A percentile compares a stretch with the other conserved stretches of the same genome.
These are phyloP conservation scores for Astragalus glycyphyllos DNA, from an alignment of 306 rosid species.

Conservation along the genomic window DNA sequence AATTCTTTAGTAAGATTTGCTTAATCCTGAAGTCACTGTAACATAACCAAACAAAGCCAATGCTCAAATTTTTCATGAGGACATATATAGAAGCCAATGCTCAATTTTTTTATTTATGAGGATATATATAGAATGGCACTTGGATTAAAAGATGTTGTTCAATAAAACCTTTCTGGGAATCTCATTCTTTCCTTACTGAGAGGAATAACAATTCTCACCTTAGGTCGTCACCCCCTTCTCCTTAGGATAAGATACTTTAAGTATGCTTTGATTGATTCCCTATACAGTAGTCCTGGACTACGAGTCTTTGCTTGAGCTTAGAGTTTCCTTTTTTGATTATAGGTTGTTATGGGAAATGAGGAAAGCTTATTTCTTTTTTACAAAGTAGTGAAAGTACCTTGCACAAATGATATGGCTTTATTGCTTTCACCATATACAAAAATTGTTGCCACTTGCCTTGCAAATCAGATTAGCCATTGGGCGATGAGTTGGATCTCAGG, in stretches of 20 bases:
- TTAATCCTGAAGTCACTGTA: conserved; percentile 34
- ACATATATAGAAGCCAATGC: neutral
- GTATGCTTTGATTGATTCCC: neutral
- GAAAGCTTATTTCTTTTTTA: no score
- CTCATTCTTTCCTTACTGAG: conserved; percentile 27
- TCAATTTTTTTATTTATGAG: conserved; percentile 31
- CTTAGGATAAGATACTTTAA: neutral
- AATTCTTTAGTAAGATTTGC: conserved; percentile 41
- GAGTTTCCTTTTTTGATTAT: conserved; percentile 17
- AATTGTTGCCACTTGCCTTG: conserved; percentile 12
- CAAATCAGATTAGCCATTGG: neutral
- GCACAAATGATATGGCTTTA: no score
- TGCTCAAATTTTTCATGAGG: conserved; percentile 24
- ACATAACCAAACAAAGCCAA: conserved; percentile 22
- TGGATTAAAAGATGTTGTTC: conserved; percentile 26
- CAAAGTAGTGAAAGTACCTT: no score
- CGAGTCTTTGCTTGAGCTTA: neutral
- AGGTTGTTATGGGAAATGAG: neutral
- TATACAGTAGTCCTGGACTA: neutral
- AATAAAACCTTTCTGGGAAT: conserved; percentile 6
- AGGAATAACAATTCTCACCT: conserved; percentile 30
- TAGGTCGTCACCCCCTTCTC: conserved; percentile 20
- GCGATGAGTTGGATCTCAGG: neutral
- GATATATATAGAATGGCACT: neutral
- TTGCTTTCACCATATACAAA: neutral